Evolutionary conservation across 352 stramenopile species (phyloP), one percentile per base, ranked within the genome.

Genomic region (Pythium dissotocum): DNA sequence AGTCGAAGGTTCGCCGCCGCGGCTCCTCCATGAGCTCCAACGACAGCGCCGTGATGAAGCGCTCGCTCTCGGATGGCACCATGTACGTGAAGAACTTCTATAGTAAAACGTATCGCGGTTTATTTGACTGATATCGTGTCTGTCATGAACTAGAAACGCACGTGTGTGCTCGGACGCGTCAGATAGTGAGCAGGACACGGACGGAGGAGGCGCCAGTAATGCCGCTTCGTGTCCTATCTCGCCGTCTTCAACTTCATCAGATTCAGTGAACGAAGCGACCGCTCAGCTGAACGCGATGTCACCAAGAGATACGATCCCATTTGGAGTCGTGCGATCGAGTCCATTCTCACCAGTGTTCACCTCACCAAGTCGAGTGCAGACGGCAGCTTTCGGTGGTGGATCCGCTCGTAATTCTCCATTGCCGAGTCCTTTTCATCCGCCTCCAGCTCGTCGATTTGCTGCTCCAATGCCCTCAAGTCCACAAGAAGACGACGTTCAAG

Each of bases 1-100:
- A 89, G 54, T 48, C 75, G 1, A 88, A 87, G 63, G 71, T 86
- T 65, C 82, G 77, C 42, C 76, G 82, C 57, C 77, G 81, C 26
- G 78, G 75, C 38, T 76, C 79, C 0, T 75, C 73, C 10, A 64
- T 71, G 36, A 56, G 70, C 46, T 68, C 59, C 21, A 61, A 36
- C 33, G 60, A 74, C 58, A 63, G 65, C 48, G 58, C 67, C 54
- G 61, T 67, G 10, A 77, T 90, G 56, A 90, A 82, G 60, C 77
- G 85, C 52, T 90, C 78, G 32, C 76, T 83, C 64, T 91, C 82
- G 10, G 85, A 91, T 59, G 79, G 82, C 42, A 93, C 80, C 71
- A 93, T 93, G 85, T 93, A 87, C 69, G 72, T 69, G 12, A 9
- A 48, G 21, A 1, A 58, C 36, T 13, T 63, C 24, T 57, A 56